phyloP scores from a whole-genome alignment of 208 protist species.

The Leptomonas pyrrhocoris region DNA sequence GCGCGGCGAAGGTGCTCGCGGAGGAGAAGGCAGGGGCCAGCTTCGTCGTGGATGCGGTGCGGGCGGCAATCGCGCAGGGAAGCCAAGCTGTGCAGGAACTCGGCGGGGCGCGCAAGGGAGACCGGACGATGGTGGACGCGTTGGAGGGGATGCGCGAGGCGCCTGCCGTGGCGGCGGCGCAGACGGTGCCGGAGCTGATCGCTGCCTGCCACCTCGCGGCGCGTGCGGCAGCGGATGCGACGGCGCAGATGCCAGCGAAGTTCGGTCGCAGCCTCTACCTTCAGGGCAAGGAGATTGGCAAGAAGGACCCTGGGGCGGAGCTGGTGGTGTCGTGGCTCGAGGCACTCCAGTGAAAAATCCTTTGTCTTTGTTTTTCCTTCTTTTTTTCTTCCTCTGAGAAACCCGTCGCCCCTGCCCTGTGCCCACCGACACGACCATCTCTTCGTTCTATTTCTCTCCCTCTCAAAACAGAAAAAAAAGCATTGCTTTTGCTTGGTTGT shows the following conservation, averaged over 20 bases:
- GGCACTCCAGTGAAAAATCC: constrained; percentile 9
- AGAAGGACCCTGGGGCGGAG: constrained; percentile 60
- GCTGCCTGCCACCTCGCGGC: constrained; percentile 44
- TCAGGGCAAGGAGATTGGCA: constrained; percentile 63
- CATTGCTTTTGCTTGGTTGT: too few species aligned
- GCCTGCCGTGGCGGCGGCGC: constrained; percentile 35
- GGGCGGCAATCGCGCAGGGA: constrained; percentile 37
- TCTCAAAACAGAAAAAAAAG: too few species aligned
- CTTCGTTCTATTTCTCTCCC: too few species aligned
- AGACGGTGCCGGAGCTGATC: constrained; percentile 41
- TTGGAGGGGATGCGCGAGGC: constrained; percentile 43
- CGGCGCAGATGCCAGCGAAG: constrained; percentile 49
- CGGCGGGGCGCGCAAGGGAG: constrained; percentile 48
- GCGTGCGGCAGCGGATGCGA: constrained; percentile 33
- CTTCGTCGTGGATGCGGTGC: constrained; percentile 33
- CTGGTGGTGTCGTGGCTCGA: constrained; percentile 55
- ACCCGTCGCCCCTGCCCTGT: too few species aligned
- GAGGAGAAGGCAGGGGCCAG: constrained; percentile 1
- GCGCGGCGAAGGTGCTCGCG: constrained; percentile 26
- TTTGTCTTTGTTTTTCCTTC: constrained; percentile 12
- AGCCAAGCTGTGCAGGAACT: constrained; percentile 54
- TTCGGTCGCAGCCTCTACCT: constrained; percentile 60
- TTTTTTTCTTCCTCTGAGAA: too few species aligned
- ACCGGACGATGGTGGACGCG: constrained; percentile 78
- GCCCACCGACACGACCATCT: too few species aligned